Evolutionary conservation across 768 basidiomycete genomes (phyloP).

Genomic region (Chalciporus sphaerocephalus): DNA sequence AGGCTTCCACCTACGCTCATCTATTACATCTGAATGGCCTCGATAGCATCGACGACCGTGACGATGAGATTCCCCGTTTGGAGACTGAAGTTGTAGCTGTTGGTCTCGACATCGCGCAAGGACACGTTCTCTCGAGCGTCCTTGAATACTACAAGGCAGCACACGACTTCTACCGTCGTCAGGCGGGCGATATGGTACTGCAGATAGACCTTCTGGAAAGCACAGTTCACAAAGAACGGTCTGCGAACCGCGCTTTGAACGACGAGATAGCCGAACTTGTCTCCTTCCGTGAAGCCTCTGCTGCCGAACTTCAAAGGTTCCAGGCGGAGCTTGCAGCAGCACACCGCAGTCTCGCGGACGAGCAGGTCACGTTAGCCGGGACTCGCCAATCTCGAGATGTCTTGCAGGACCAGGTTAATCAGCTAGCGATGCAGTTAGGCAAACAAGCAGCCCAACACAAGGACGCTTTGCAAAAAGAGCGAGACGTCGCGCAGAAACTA

Average conservation of each 20-base stretch:
- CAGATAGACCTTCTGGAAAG: constrained; percentile 10
- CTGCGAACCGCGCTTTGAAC: constrained; percentile 17
- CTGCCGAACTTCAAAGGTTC: constrained; percentile 38
- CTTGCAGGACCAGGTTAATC: constrained; percentile 27
- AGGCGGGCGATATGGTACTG: constrained; percentile 33
- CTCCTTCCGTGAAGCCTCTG: constrained; percentile 40
- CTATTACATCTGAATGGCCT: constrained; percentile 7
- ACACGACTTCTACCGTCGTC: constrained; percentile 36
- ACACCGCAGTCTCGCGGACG: constrained; percentile 17
- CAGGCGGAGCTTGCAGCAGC: constrained; percentile 34
- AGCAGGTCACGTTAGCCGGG: constrained; percentile 19
- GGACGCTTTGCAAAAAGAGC: constrained; percentile 42
- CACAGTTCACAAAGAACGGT: constrained; percentile 12
- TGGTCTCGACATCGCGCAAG: constrained; percentile 16
- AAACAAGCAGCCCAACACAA: constrained; percentile 35
- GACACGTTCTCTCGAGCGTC: constrained; percentile 6
- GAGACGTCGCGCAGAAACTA: constrained; percentile 44
- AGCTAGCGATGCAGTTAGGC: constrained; percentile 25
- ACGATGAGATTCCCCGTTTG: constrained; percentile 7
- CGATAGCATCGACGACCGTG: neutral
- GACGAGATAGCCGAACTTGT: constrained; percentile 40
- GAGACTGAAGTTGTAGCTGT: constrained; percentile 17
- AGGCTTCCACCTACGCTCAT: constrained; percentile 12
- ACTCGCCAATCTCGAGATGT: constrained; percentile 17
- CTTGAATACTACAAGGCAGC: constrained; percentile 20